Evolutionary conservation across 2,329 filamentous ascomycete species (phyloP), one percentile per base, ranked within the genome.

Genomic region (Xylaria sp.): DNA sequence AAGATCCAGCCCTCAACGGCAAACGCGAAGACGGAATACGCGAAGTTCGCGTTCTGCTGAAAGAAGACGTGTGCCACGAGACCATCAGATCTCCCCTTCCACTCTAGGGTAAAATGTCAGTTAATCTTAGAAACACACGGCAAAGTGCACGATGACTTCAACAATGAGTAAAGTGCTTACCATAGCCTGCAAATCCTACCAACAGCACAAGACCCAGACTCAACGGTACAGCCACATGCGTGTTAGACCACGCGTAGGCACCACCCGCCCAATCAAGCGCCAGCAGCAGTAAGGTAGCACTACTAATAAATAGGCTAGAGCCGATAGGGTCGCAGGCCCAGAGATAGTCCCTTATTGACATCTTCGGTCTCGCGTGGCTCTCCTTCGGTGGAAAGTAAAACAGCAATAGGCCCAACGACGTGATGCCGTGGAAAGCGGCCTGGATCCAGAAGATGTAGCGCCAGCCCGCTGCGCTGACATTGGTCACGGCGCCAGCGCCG

Each of bases 401-500:
- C 32, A 82, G 70, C 41, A 87, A 74, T 39, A 88, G 76, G 3
- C 86, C 85, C 0, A 86, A 44, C 1, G 82, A 80, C 0, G 84
- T 86, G 15, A 82, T 76, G 9, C 81, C 80, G 69, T 88, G 86
- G 68, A 88, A 84, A 7, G 80, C 85, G 1, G 86, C 86, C 76
- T 88, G 86, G 15, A 88, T 86, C 86, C 86, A 89, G 74, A 87
- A 89, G 71, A 89, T 88, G 72, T 84, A 82, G 1, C 87, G 80
- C 86, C 86, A 89, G 23, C 86, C 86, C 0, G 76, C 78, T 0
- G 80, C 70, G 61, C 80, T 79, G 13, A 81, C 75, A 67, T 86
- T 85, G 0, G 86, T 87, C 2, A 87, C 83, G 8, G 82, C 85
- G 2, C 86, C 87, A 7, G 86, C 85, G 32, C 84, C 82, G 4